phyloP scores from a whole-genome alignment of 1,284 basidiomycete genomes.

The Grifola frondosa region DNA sequence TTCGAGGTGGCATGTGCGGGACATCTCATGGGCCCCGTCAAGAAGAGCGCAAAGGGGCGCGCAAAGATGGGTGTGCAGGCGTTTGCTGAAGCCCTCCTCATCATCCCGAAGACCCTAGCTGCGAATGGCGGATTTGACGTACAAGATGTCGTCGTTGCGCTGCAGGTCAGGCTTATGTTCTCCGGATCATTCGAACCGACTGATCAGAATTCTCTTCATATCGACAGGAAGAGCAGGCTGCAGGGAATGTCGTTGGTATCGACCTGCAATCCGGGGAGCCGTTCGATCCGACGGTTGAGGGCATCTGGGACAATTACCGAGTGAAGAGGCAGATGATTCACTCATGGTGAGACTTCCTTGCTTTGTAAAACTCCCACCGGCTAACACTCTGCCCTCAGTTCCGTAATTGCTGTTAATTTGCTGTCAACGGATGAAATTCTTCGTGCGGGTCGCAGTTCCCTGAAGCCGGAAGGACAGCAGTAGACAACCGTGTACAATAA shows the following conservation, averaged over 20 bases:
- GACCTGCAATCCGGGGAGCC: slow-evolving; percentile 95
- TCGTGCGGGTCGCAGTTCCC: slow-evolving; percentile 87
- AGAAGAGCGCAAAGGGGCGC: slow-evolving; percentile 91
- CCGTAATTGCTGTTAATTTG: slow-evolving; percentile 96
- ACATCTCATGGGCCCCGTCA: slow-evolving; percentile 78
- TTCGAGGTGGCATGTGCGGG: slow-evolving; percentile 95
- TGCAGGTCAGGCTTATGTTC: slow-evolving; percentile 61
- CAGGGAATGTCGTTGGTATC: slow-evolving; percentile 88
- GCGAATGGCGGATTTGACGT: slow-evolving; percentile 98
- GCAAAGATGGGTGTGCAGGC: slow-evolving; percentile 98
- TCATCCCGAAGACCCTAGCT: slow-evolving; percentile 97
- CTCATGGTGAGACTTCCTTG: slow-evolving; percentile 66
- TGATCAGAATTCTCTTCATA: slow-evolving; percentile 14
- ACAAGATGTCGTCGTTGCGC: slow-evolving; percentile 88
- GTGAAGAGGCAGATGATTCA: slow-evolving; percentile 99
- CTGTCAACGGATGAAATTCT: slow-evolving; percentile 95
- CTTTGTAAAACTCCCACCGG: slow-evolving; percentile 14
- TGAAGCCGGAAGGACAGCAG: slow-evolving; percentile 77
- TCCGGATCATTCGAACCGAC: slow-evolving; percentile 8
- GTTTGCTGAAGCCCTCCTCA: slow-evolving; percentile 91
- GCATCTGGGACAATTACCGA: slow-evolving; percentile 99
- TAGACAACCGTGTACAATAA: slow-evolving; percentile 19
- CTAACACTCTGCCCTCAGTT: slow-evolving; percentile 48
- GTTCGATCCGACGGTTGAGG: slow-evolving; percentile 92
- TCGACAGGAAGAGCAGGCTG: slow-evolving; percentile 84